Percentiles rank a stretch among this genome's conserved stretches.
Conservation (phyloP, 208 protist genomes). For the Trypanosoma boissoni region DNA sequence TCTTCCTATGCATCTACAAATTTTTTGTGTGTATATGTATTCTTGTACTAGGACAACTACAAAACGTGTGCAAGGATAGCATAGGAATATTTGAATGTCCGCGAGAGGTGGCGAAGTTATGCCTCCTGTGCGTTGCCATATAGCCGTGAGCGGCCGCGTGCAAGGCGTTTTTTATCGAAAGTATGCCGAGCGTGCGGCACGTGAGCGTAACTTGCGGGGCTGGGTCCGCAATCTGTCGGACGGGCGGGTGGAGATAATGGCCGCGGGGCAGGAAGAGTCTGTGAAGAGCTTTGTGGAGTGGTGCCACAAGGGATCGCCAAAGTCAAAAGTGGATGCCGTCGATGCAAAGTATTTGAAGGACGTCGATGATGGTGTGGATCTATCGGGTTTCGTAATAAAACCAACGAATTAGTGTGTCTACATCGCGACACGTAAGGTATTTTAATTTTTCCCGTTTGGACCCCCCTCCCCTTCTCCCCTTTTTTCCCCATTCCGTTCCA, state of each 20-base stretch:
- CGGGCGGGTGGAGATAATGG: conserved; percentile 72
- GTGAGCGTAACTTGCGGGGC: conserved; percentile 54
- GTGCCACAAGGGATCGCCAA: conserved; percentile 77
- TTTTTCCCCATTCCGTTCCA: too few species aligned
- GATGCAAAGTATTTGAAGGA: not conserved
- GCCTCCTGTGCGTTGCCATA: conserved; percentile 32
- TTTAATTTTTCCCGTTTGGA: too few species aligned
- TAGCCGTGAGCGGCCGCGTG: conserved; percentile 76
- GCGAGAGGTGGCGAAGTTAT: too few species aligned
- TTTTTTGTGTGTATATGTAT: too few species aligned
- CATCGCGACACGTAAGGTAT: too few species aligned
- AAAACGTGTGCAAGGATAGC: not conserved
- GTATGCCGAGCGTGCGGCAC: conserved; percentile 52
- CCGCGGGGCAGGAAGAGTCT: conserved; percentile 49
- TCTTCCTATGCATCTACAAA: too few species aligned
- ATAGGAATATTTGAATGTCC: too few species aligned
- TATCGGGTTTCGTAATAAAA: too few species aligned
- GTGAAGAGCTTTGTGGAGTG: conserved; percentile 54
- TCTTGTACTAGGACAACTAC: too few species aligned
- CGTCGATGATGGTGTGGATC: too few species aligned
- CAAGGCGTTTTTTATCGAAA: conserved; percentile 91
- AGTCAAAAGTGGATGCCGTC: conserved; percentile 36
- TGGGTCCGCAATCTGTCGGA: conserved; percentile 81
- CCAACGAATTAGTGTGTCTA: too few species aligned
- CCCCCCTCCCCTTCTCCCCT: too few species aligned